Conservation (phyloP, 1,139 yeast species). For the Sugiyamaella novakii region DNA sequence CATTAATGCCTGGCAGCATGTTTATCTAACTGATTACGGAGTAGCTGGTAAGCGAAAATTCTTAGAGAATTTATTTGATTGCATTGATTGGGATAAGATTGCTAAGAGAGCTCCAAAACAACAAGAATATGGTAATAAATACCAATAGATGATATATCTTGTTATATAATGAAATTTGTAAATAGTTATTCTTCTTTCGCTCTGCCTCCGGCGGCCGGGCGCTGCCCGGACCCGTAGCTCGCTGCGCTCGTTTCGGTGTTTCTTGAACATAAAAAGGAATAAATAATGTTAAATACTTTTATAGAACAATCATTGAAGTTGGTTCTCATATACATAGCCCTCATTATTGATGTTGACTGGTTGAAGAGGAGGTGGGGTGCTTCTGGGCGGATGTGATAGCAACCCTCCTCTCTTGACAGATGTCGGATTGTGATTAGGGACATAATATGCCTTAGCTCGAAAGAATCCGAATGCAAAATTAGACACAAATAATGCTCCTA, state of each 20-base stretch:
- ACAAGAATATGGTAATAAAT: conserved; percentile 19
- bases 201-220: background rate
- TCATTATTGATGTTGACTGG: background rate
- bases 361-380: background rate
- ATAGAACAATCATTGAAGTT: background rate
- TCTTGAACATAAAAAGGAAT: too few species aligned
- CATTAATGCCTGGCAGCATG: conserved; percentile 84
- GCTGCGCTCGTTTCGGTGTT: too few species aligned
- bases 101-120: conserved; percentile 31
- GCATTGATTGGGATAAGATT: conserved; percentile 86
- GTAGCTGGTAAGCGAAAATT: conserved; percentile 74
- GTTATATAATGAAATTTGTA: conserved; percentile 9
- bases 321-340: background rate
- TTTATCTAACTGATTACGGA: conserved; percentile 85
- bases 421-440: background rate
- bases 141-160: conserved; percentile 12
- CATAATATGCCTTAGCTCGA: conserved; percentile 29
- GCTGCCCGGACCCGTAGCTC: background rate
- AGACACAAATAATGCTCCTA: conserved; percentile 43
- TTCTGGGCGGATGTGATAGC: conserved; percentile 9
- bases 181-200: conserved; percentile 9
- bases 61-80: conserved; percentile 72
- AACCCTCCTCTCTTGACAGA: background rate
- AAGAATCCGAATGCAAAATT: conserved; percentile 50
- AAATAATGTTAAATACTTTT: background rate